A percentile compares a stretch with the other conserved stretches of the same genome.
Evolutionary conservation across 305 asterid species (phyloP).

Genomic region (Ilex paraguariensis): DNA sequence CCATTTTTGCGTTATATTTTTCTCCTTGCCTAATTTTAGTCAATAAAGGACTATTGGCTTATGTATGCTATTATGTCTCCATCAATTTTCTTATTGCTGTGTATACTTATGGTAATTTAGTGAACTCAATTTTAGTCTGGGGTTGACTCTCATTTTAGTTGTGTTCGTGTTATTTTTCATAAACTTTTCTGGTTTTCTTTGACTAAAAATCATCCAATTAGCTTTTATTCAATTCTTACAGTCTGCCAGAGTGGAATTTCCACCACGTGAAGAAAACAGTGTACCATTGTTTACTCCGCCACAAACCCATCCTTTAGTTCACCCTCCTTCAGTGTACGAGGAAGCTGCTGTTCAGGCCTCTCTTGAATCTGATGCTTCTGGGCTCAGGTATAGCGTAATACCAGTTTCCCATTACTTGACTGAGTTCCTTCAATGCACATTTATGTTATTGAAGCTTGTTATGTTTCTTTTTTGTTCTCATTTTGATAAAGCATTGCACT

Average conservation of each 20-base stretch:
- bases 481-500: too few species aligned
- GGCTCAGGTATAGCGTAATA: constrained; percentile 55
- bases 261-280: constrained; percentile 79
- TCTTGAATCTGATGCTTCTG: constrained; percentile 80
- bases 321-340: constrained; percentile 55
- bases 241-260: constrained; percentile 92
- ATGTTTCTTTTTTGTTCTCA: not conserved
- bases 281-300: constrained; percentile 95
- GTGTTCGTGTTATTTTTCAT: too few species aligned
- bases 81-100: too few species aligned
- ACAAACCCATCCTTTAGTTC: constrained; percentile 76
- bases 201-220: too few species aligned
- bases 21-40: too few species aligned
- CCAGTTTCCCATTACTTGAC: not conserved
- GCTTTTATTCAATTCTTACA: constrained; percentile 17
- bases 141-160: too few species aligned
- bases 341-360: constrained; percentile 97
- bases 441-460: not conserved
- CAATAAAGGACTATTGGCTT: too few species aligned
- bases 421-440: not conserved
- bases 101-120: too few species aligned
- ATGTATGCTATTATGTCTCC: too few species aligned
- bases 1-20: too few species aligned
- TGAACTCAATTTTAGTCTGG: too few species aligned
- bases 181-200: too few species aligned